Evolutionary conservation across 768 basidiomycete genomes (phyloP), one percentile per base, ranked within the genome.

Genomic region (Hygrocybe punicea): DNA sequence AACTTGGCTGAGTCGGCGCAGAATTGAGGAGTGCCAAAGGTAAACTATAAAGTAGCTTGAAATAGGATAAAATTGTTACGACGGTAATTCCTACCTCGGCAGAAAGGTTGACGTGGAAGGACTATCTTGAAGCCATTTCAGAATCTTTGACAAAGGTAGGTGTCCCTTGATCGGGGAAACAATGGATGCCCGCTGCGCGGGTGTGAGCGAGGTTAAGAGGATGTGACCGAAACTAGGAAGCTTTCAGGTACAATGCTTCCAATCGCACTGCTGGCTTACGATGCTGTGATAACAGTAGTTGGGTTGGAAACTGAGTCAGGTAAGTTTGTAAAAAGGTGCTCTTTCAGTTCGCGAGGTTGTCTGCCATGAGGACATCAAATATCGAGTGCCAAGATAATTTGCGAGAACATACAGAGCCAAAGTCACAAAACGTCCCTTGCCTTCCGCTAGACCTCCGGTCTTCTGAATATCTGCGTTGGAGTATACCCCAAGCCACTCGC

Each of bases 151-250:
- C 56, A 83, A 72, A 23, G 74, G 60, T 44, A 68, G 69, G 5
- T 68, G 61, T 10, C 80, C 81, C 42, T 67, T 63, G 13, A 86
- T 62, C 9, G 84, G 84, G 24, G 84, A 79, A 19, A 69, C 63
- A 23, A 86, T 72, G 13, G 68, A 74, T 6, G 68, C 60, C 35
- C 67, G 73, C 51, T 72, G 69, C 10, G 36, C 25, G 37, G 69
- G 69, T 34, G 65, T 53, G 7, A 67, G 56, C 2, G 77, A 70
- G 11, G 73, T 71, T 52, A 85, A 68, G n/a, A 89, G 70, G 13
- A 86, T 53, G 63, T 89, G 85, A 0, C 87, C 87, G 35, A 83
- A 65, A 33, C 87, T 89, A 51, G 44, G 19, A 21, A 39, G 36
- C 13, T 16, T 19, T 36, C 34, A 21, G 56, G 48, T 55, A 63